Percentiles rank a stretch among this genome's conserved stretches.
These are phyloP conservation scores for Epichloe gansuensis DNA, from an alignment of 2,329 filamentous ascomycete genomes.

Conservation along the genomic window DNA sequence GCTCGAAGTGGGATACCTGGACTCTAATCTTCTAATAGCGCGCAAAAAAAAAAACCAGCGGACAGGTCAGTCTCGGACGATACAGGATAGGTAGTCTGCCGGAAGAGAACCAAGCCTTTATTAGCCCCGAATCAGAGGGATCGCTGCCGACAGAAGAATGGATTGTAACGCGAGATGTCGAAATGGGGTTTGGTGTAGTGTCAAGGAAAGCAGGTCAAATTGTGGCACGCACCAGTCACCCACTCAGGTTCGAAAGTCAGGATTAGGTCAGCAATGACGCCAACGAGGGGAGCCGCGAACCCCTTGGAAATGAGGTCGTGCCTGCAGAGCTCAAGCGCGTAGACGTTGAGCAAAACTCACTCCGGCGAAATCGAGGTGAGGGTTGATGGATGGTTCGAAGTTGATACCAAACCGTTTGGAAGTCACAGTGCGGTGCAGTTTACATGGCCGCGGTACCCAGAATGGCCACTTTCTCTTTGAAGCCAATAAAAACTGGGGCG, in stretches of 20 bases:
- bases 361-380: neutral
- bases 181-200: slow-evolving; percentile 3
- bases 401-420: slow-evolving; percentile 9
- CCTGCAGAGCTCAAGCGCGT: neutral
- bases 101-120: neutral
- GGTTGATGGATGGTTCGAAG: slow-evolving; percentile 1
- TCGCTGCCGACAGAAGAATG: neutral
- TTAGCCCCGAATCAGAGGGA: neutral
- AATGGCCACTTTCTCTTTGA: slow-evolving; percentile 8
- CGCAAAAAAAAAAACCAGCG: neutral
- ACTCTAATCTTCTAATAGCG: neutral
- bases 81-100: neutral
- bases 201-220: slow-evolving; percentile 18
- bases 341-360: neutral
- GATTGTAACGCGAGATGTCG: slow-evolving; percentile 2
- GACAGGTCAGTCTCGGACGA: slow-evolving; percentile 1
- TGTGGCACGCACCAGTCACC: slow-evolving; percentile 22
- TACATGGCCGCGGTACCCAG: slow-evolving; percentile 21
- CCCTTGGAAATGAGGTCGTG: neutral
- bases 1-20: neutral
- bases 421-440: slow-evolving; percentile 21
- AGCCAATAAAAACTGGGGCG: slow-evolving; percentile 10
- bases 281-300: slow-evolving; percentile 12
- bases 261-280: slow-evolving; percentile 28
- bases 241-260: slow-evolving; percentile 12